A percentile compares a stretch with the other conserved stretches of the same genome.
Conservation (phyloP, 2,329 filamentous ascomycete species). For the Graphiopsis chlorocephala region DNA sequence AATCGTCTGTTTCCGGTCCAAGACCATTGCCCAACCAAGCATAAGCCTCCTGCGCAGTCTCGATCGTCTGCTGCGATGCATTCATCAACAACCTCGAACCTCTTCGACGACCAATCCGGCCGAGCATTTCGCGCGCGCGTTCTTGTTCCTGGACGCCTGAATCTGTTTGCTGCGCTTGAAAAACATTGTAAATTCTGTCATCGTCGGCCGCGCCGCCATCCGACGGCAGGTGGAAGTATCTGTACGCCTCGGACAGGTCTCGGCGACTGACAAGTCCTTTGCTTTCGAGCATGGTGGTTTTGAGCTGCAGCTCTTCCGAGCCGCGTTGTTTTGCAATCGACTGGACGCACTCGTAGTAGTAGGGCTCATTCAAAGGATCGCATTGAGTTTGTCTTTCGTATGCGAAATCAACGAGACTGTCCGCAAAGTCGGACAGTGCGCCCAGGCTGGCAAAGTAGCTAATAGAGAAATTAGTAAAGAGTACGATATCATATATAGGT, state of each 20-base stretch:
- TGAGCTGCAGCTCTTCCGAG: constrained; percentile 56
- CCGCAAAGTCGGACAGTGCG: constrained; percentile 60
- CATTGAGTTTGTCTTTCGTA: constrained; percentile 59
- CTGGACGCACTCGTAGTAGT: constrained; percentile 66
- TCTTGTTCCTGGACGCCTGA: constrained; percentile 53
- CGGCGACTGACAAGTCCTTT: constrained; percentile 56
- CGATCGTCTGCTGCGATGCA: constrained; percentile 56
- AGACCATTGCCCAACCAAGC: constrained; percentile 56
- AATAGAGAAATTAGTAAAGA: constrained; percentile 17
- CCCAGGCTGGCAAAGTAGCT: constrained; percentile 58
- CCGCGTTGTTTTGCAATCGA: constrained; percentile 56
- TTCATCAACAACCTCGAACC: constrained; percentile 57
- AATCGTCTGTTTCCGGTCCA: constrained; percentile 47
- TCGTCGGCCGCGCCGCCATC: constrained; percentile 50
- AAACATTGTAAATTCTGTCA: constrained; percentile 60
- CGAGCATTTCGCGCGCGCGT: constrained; percentile 55
- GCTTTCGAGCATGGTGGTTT: constrained; percentile 58
- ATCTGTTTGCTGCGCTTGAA: constrained; percentile 58
- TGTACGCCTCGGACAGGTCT: constrained; percentile 58
- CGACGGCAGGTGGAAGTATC: constrained; percentile 54
- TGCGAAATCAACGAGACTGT: constrained; percentile 59
- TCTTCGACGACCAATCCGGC: constrained; percentile 58
- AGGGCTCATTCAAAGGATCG: constrained; percentile 54
- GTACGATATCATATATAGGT: background rate
- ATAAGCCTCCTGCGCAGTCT: constrained; percentile 63